A percentile compares a stretch with the other conserved stretches of the same genome.
These are phyloP conservation scores for Trichoderma aggressivum DNA, from an alignment of 2,329 filamentous ascomycete genomes.

Conservation along the genomic window DNA sequence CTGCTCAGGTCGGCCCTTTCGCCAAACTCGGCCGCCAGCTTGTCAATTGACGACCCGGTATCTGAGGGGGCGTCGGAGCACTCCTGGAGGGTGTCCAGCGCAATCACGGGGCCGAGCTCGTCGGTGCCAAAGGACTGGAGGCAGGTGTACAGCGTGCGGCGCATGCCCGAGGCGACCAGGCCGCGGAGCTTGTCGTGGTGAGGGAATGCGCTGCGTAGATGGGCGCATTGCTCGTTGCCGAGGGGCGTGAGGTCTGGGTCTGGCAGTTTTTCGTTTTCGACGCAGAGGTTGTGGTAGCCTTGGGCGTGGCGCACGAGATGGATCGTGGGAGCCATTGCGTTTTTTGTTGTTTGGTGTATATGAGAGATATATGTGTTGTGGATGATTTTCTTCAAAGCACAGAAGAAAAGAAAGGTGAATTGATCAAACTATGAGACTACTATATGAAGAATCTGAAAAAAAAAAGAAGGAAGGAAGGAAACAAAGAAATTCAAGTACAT, in stretches of 20 bases:
- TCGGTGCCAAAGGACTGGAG: constrained; percentile 60
- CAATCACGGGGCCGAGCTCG: constrained; percentile 49
- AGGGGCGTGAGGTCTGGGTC: constrained; percentile 75
- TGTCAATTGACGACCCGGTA: constrained; percentile 57
- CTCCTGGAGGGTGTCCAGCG: constrained; percentile 76
- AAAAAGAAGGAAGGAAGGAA: neutral
- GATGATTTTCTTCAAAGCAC: neutral
- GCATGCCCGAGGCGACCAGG: constrained; percentile 74
- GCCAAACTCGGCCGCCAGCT: constrained; percentile 60
- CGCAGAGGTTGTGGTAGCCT: constrained; percentile 75
- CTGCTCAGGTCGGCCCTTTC: constrained; percentile 58
- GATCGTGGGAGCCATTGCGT: constrained; percentile 48
- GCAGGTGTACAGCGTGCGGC: constrained; percentile 76
- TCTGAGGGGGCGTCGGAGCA: constrained; percentile 73
- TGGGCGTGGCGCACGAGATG: constrained; percentile 72
- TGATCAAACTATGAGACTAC: neutral
- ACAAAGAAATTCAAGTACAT: neutral
- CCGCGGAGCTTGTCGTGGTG: constrained; percentile 62
- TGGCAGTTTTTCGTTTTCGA: constrained; percentile 66
- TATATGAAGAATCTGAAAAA: too few relatives aligned
- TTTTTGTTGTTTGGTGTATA: constrained; percentile 24
- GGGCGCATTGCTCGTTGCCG: constrained; percentile 71
- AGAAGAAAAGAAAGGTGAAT: neutral
- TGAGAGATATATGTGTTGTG: neutral
- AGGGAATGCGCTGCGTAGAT: constrained; percentile 61